Conservation (phyloP, 257 asterid genomes). For the Catharanthus roseus region DNA sequence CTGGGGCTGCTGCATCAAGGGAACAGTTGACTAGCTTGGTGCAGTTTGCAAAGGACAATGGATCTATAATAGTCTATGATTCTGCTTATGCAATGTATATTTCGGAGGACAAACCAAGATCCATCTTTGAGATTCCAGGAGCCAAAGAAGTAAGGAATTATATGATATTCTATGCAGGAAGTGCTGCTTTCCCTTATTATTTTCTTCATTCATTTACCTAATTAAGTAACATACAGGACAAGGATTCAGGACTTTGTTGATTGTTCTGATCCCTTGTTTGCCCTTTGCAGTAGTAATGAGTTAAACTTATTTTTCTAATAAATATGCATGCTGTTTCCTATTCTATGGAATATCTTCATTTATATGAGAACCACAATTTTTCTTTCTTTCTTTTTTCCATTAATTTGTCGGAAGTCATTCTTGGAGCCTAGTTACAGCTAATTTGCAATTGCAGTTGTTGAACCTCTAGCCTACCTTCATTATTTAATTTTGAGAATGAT, state of each 20-base stretch:
- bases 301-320: neutral
- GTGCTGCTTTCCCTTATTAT: neutral
- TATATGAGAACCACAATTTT: too few species aligned
- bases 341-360: neutral
- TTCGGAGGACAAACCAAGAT: constrained; percentile 80
- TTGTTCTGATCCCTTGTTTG: neutral
- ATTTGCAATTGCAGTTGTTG: neutral
- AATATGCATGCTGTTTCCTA: neutral
- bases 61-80: constrained; percentile 86
- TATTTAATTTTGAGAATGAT: too few species aligned
- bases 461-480: neutral
- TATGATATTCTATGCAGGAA: neutral
- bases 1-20: constrained; percentile 90
- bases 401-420: neutral
- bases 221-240: neutral
- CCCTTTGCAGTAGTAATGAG: neutral
- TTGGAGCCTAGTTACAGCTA: neutral
- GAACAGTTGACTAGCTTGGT: constrained; percentile 85
- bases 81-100: constrained; percentile 98
- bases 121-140: constrained; percentile 94
- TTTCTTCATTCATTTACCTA: neutral
- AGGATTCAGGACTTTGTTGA: neutral
- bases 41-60: constrained; percentile 81
- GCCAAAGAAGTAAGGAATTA: constrained; percentile 66
- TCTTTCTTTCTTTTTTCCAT: too few species aligned